Evolutionary conservation across 257 asterid genomes (phyloP).

Genomic region (Solanum virginianum): DNA sequence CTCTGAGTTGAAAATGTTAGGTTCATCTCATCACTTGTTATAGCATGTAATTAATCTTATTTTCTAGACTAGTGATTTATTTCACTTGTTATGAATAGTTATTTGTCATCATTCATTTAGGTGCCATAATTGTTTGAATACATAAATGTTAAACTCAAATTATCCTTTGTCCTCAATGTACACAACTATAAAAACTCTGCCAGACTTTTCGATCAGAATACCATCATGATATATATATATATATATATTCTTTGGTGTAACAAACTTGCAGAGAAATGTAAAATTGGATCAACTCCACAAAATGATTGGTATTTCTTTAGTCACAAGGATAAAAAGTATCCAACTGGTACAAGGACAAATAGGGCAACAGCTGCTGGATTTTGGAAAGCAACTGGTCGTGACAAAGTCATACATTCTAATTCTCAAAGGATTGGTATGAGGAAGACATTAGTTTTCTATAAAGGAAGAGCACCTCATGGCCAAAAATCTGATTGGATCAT

Average conservation of each 20-base stretch:
- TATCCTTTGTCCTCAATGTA: neutral
- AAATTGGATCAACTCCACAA: constrained; percentile 80
- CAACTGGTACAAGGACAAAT: constrained; percentile 79
- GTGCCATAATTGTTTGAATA: neutral
- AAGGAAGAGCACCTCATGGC: constrained; percentile 89
- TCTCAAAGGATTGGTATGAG: constrained; percentile 69
- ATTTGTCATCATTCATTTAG: neutral
- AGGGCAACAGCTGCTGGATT: constrained; percentile 90
- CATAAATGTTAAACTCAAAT: neutral
- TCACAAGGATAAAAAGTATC: constrained; percentile 86
- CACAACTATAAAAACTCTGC: too few relatives aligned
- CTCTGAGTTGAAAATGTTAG: too few relatives aligned
- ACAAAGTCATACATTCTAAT: constrained; percentile 62
- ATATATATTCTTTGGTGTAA: neutral
- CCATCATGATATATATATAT: neutral
- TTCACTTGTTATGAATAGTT: neutral
- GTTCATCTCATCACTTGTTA: neutral
- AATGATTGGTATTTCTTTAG: constrained; percentile 92
- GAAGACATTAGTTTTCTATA: constrained; percentile 71
- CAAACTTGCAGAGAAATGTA: constrained; percentile 49
- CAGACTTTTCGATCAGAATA: neutral
- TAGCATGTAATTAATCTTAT: neutral
- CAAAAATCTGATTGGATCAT: constrained; percentile 91
- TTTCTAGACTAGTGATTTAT: neutral
- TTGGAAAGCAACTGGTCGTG: constrained; percentile 95